Conservation (phyloP, 1,284 basidiomycete species). For the Moesziomyces parantarcticus region DNA sequence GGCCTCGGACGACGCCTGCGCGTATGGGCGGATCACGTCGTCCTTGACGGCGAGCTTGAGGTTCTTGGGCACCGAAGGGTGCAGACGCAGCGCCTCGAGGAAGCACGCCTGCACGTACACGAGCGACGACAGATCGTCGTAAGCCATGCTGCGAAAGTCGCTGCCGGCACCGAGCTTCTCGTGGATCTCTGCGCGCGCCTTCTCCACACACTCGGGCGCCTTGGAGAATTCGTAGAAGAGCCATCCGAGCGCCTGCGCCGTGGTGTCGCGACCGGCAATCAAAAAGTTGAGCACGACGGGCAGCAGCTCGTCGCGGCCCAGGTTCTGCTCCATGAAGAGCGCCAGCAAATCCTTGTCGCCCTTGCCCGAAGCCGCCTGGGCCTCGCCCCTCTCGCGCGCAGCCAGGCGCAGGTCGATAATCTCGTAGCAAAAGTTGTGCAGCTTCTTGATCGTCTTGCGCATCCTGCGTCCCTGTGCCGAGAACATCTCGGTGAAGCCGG, state of each 20-base stretch:
- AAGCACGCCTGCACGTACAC: conserved; percentile 56
- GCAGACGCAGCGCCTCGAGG: conserved; percentile 55
- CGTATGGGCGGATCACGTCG: conserved; percentile 55
- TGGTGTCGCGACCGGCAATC: conserved; percentile 59
- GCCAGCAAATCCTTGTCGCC: conserved; percentile 67
- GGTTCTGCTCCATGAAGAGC: conserved; percentile 69
- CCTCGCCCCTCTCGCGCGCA: conserved; percentile 29
- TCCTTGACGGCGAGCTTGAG: conserved; percentile 48
- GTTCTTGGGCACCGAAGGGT: conserved; percentile 62
- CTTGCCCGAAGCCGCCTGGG: conserved; percentile 33
- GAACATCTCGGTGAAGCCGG: conserved; percentile 49
- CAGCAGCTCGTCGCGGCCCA: conserved; percentile 61
- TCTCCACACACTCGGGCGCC: conserved; percentile 33
- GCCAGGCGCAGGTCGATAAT: conserved; percentile 51
- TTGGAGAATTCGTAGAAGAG: conserved; percentile 52
- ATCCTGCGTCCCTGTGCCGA: conserved; percentile 42
- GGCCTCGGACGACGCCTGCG: conserved; percentile 25
- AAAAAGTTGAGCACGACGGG: conserved; percentile 59
- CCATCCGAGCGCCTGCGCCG: conserved; percentile 57
- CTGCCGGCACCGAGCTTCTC: conserved; percentile 41
- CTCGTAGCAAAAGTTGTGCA: conserved; percentile 46
- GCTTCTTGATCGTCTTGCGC: conserved; percentile 32
- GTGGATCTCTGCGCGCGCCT: conserved; percentile 46
- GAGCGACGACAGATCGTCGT: conserved; percentile 50
- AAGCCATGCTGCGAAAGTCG: conserved; percentile 34